Evolutionary conservation across 768 basidiomycete genomes (phyloP).

Genomic region (Glaciozyma martinii): DNA sequence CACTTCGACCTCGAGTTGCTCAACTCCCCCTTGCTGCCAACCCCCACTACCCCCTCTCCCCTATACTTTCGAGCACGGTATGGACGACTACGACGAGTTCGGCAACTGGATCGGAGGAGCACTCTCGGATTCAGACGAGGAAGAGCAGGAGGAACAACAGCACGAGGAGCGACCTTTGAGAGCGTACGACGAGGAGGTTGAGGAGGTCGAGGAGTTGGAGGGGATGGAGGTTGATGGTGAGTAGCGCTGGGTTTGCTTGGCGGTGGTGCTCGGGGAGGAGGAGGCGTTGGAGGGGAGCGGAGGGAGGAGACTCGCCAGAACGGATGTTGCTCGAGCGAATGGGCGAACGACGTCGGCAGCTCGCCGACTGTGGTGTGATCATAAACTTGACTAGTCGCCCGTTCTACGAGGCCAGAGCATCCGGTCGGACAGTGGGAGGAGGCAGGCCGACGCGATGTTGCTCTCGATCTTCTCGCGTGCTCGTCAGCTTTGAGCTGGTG

Average conservation of each 20-base stretch:
- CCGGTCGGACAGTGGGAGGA: no score
- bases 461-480: no score
- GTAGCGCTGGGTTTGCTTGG: slow-evolving; percentile 28
- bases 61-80: no score
- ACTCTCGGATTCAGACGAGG: slow-evolving; percentile 39
- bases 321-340: background rate
- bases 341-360: no score
- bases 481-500: no score
- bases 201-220: slow-evolving; percentile 45
- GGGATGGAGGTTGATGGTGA: slow-evolving; percentile 80
- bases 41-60: no score
- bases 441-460: no score
- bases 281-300: background rate
- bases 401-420: background rate
- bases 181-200: slow-evolving; percentile 65
- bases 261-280: background rate
- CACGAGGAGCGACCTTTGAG: slow-evolving; percentile 51
- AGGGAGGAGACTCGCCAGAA: background rate
- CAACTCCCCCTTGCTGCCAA: no score
- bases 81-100: no score
- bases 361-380: background rate
- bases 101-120: no score
- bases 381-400: no score
- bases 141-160: slow-evolving; percentile 39
- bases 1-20: no score